phyloP scores from a whole-genome alignment of 306 rosid genomes.

The Phaseolus lunatus region DNA sequence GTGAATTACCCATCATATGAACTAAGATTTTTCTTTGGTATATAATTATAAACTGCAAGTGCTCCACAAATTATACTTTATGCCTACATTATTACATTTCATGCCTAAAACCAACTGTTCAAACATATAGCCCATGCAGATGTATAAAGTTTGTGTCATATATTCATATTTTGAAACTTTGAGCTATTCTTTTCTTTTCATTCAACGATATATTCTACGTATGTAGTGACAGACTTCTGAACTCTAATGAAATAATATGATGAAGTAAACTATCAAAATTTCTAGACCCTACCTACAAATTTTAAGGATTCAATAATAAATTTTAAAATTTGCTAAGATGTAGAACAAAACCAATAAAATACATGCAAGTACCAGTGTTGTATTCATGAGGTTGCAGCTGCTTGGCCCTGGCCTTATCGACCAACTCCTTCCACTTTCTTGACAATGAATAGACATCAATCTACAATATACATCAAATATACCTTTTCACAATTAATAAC shows the following conservation, averaged over 20 bases:
- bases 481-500: slow-evolving; percentile 25
- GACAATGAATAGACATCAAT: slow-evolving; percentile 88
- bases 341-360: neutral
- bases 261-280: slow-evolving; percentile 6
- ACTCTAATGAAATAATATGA: neutral
- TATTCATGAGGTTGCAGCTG: slow-evolving; percentile 96
- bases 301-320: slow-evolving; percentile 15
- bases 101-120: slow-evolving; percentile 11
- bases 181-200: neutral
- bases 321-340: neutral
- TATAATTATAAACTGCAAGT: neutral
- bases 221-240: neutral
- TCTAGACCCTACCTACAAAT: neutral
- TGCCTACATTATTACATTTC: neutral
- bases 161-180: neutral
- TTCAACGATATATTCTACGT: slow-evolving; percentile 10
- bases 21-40: neutral
- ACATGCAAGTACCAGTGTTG: slow-evolving; percentile 64
- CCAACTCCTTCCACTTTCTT: slow-evolving; percentile 97
- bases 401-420: slow-evolving; percentile 95
- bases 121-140: neutral
- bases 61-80: neutral
- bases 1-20: neutral
- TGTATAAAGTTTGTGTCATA: slow-evolving; percentile 3
- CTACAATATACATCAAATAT: slow-evolving; percentile 52